These are phyloP conservation scores for Creolimax fragrantissima DNA, from an alignment of 78 protist genomes.

Conservation along the genomic window DNA sequence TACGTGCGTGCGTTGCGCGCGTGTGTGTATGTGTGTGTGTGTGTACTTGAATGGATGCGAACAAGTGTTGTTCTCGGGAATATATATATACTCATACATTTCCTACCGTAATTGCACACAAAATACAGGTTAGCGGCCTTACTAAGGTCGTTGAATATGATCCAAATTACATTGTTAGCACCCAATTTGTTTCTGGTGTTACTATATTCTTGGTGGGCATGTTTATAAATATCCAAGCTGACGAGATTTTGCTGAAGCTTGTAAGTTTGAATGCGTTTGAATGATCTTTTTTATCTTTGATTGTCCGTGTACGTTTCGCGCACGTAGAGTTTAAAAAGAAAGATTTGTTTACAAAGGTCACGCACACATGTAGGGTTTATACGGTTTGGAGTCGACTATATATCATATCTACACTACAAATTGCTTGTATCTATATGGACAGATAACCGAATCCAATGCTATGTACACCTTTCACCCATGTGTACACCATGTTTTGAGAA, in stretches of 20 bases:
- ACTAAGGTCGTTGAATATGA: background rate
- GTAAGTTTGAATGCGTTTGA: constrained; percentile 23
- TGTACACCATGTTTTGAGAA: too few species aligned
- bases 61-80: background rate
- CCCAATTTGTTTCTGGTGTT: background rate
- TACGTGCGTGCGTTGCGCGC: background rate
- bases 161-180: background rate
- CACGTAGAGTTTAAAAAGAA: too few species aligned
- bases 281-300: constrained; percentile 25
- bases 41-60: background rate
- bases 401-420: too few species aligned
- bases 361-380: too few species aligned
- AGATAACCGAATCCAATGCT: too few species aligned
- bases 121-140: background rate
- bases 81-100: background rate
- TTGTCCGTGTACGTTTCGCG: too few species aligned
- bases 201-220: constrained; percentile 12
- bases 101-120: background rate
- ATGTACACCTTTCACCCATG: too few species aligned
- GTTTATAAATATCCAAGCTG: constrained; percentile 41
- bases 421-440: too few species aligned
- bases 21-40: background rate
- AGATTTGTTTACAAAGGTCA: too few species aligned
- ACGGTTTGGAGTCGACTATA: too few species aligned
- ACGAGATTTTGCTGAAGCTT: constrained; percentile 25